Percentiles rank a stretch among this genome's conserved stretches.
phyloP scores from a whole-genome alignment of 345 rosid genomes.

The Bruguiera gymnorhiza region DNA sequence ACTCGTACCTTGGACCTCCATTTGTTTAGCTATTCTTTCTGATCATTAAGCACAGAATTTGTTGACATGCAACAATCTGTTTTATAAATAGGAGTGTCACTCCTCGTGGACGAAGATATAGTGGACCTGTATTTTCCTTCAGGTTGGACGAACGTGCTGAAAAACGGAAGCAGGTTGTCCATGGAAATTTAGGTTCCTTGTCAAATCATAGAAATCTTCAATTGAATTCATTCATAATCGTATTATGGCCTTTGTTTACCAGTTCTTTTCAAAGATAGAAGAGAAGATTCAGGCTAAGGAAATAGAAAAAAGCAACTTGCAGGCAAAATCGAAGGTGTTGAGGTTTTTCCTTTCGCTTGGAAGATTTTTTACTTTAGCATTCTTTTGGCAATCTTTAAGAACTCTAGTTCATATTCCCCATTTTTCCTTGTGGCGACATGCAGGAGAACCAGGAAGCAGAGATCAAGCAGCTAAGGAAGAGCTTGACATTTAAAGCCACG shows the following conservation, averaged over 20 bases:
- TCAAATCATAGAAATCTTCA: slow-evolving; percentile 6
- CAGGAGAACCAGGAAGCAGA: slow-evolving; percentile 39
- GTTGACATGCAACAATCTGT: not conserved
- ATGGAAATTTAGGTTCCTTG: slow-evolving; percentile 1
- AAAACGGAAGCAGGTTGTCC: slow-evolving; percentile 33
- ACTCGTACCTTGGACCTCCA: slow-evolving; percentile 20
- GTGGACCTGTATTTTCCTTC: slow-evolving; percentile 36
- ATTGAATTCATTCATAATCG: not conserved
- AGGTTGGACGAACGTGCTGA: slow-evolving; percentile 36
- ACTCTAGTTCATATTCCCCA: not conserved
- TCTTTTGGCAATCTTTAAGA: not conserved
- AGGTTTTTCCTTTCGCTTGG: not conserved
- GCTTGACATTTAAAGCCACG: slow-evolving; percentile 30
- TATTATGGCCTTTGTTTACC: slow-evolving; percentile 2
- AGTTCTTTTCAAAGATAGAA: slow-evolving; percentile 34
- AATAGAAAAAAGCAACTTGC: slow-evolving; percentile 26
- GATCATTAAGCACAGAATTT: not conserved
- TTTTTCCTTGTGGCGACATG: slow-evolving; percentile 1
- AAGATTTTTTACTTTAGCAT: slow-evolving; percentile 6
- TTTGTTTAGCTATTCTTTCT: not conserved
- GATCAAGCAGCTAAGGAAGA: slow-evolving; percentile 30
- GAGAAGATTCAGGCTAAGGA: slow-evolving; percentile 37
- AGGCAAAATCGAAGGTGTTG: slow-evolving; percentile 27
- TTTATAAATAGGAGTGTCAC: slow-evolving; percentile 52
- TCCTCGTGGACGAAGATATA: slow-evolving; percentile 48